Base-by-base conservation (phyloP, 2,329 filamentous ascomycete genomes). In the Lachnellula arida region DNA sequence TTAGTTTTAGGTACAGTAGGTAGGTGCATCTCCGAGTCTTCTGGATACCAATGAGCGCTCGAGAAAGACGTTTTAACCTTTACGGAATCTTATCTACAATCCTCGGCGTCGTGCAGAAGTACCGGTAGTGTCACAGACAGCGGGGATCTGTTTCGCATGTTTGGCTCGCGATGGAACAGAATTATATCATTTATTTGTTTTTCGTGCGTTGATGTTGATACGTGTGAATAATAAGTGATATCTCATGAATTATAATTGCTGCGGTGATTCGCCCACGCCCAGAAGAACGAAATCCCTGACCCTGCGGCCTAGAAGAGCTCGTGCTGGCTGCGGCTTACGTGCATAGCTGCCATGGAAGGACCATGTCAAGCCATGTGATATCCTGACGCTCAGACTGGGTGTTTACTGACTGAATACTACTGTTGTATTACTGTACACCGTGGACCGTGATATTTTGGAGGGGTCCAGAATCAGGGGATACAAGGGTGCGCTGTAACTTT, bases 51-150 rank as follows among this genome's bases (percentile, higher is more conserved):
- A 47, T 53, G 15, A 48, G 37, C 8, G 34, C 35, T 17, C n/a
- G 17, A 8, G 39, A 23, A n/a, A 12, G 14, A 32, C 37, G 1
- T 40, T 50, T 58, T 40, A 19, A 53, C 22, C 43, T 53, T 56
- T 32, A 19, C 19, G 19, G 19, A 22, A 28, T n/a, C 51, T 48
- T 34, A 46, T 53, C 40, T 51, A 25, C 11, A 49, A 23, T 34
- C 44, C 17, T 25, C 17, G 28, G 15, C 42, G n/a, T n/a, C 49
- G 57, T 49, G 43, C 46, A 59, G 49, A 28, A 57, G 53, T 32
- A 32, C 28, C 4, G 9, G 9, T 32, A 32, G 28, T 28, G 19
- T 50, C 25, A 42, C 52, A 55, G 54, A 51, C 49, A 47, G 46
- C 48, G 54, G 54, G 34, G 22, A 23, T 23, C 22, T 3, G 22